Evolutionary conservation across 768 basidiomycete species (phyloP), one percentile per base, ranked within the genome.

Genomic region (Flagelloscypha sp.): DNA sequence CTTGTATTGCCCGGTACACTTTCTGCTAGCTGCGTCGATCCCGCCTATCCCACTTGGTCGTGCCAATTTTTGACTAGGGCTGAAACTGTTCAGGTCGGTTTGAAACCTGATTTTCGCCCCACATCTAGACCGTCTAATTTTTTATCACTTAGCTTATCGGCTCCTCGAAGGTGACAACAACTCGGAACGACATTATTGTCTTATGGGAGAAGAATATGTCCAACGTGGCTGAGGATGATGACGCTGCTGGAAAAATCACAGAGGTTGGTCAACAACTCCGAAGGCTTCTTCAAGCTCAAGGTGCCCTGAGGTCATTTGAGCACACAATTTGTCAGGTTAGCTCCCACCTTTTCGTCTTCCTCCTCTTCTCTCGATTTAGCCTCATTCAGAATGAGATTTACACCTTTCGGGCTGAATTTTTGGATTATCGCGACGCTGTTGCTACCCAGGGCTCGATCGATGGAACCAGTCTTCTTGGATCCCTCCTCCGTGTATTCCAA

Each of bases 341-440:
- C 34, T 23, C 13, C 13, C 34, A 35, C 17, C 20, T 35, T 35
- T 18, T 35, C 34, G 27, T 16, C 30, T 8, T 33, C 19, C 15
- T 37, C 21, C 21, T 21, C 13, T 24, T 20, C 19, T 30, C 7
- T 24, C 4, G 25, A 37, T 36, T 39, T 33, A 18, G 16, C 10
- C 7, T 19, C 23, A 15, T 38, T 24, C 2, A 23, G 20, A 25
- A n/a, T 35, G 11, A 25, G 27, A 24, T 7, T 23, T 35, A 25
- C 54, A 54, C 66, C 19, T 84, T 76, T 53, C 58, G 56, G 25
- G 70, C 78, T 34, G 82, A 85, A 43, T 89, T 72, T 50, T 80
- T 68, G 48, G 83, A 87, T 48, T 63, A 73, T 18, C 66, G 80
- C 17, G 66, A 69, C 24, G 75, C 80, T 5, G 57, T 63, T 24